Evolutionary conservation across 2,329 filamentous ascomycete genomes (phyloP).

Genomic region (Ophiocordyceps polyrhachis-furcata): DNA sequence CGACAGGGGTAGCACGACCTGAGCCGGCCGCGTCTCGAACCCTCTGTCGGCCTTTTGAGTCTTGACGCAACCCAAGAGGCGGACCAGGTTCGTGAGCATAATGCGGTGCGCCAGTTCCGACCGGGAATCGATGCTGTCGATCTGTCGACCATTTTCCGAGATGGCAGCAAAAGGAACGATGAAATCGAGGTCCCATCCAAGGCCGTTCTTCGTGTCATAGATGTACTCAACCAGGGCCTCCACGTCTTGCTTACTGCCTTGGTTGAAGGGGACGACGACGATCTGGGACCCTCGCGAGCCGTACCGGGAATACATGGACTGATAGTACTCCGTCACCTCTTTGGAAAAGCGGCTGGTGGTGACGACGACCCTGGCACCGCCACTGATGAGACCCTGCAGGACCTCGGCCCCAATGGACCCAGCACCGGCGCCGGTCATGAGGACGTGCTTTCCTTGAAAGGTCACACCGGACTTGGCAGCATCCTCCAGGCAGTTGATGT

Average conservation of each 20-base stretch:
- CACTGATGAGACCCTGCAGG: slow-evolving; percentile 84
- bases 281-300: slow-evolving; percentile 90
- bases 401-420: slow-evolving; percentile 97
- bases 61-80: slow-evolving; percentile 82
- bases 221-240: slow-evolving; percentile 91
- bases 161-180: slow-evolving; percentile 95
- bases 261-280: slow-evolving; percentile 96
- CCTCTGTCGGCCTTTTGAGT: slow-evolving; percentile 70
- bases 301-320: slow-evolving; percentile 91
- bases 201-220: slow-evolving; percentile 86
- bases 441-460: slow-evolving; percentile 84
- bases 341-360: slow-evolving; percentile 94
- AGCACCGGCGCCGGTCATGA: slow-evolving; percentile 96
- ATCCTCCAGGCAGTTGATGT: slow-evolving; percentile 79
- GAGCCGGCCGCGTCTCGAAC: slow-evolving; percentile 87
- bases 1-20: slow-evolving; percentile 88
- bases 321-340: slow-evolving; percentile 97
- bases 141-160: slow-evolving; percentile 92
- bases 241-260: slow-evolving; percentile 95
- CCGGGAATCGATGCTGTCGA: slow-evolving; percentile 90
- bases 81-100: slow-evolving; percentile 94
- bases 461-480: slow-evolving; percentile 75
- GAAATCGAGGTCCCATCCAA: slow-evolving; percentile 96
- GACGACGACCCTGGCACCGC: slow-evolving; percentile 90
- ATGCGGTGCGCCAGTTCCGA: slow-evolving; percentile 96